Evolutionary conservation across 179 eudicot genomes (phyloP).

Genomic region (Silene vulgaris): DNA sequence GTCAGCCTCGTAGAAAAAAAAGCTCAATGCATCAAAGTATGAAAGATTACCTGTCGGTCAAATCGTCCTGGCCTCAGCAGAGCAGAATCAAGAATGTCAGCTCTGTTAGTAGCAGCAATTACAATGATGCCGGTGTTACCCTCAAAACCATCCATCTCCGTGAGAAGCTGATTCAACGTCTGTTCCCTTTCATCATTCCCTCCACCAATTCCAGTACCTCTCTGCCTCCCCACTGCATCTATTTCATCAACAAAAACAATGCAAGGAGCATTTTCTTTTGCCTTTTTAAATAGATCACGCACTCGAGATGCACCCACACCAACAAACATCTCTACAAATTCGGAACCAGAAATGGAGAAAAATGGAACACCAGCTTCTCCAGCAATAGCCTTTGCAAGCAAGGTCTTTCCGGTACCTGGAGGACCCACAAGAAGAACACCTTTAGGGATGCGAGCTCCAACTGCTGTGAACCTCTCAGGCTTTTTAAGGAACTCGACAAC

Average conservation of each 20-base stretch:
- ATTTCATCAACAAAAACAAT: conserved; percentile 98
- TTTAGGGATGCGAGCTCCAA: conserved; percentile 96
- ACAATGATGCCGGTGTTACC: conserved; percentile 92
- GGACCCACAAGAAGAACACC: conserved; percentile 98
- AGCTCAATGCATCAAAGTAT: background rate
- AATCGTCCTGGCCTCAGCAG: conserved; percentile 88
- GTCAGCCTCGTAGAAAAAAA: background rate
- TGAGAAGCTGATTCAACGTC: conserved; percentile 87
- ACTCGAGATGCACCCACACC: conserved; percentile 98
- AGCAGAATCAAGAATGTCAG: conserved; percentile 95
- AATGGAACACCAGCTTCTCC: conserved; percentile 99
- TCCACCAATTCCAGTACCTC: conserved; percentile 96
- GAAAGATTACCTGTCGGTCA: conserved; percentile 68
- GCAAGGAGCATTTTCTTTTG: conserved; percentile 95
- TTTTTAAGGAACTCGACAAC: conserved; percentile 92
- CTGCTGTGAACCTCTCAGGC: conserved; percentile 91
- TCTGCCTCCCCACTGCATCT: conserved; percentile 93
- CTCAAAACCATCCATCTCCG: conserved; percentile 99
- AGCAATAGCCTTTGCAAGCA: conserved; percentile 93
- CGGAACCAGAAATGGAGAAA: conserved; percentile 97
- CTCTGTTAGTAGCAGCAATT: conserved; percentile 89
- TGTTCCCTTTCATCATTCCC: conserved; percentile 97
- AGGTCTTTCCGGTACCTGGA: conserved; percentile 94
- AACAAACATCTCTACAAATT: conserved; percentile 99
- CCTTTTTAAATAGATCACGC: conserved; percentile 94